These are phyloP conservation scores for Dianthus caryophyllus DNA, from an alignment of 148 eudicot genomes.

Conservation along the genomic window DNA sequence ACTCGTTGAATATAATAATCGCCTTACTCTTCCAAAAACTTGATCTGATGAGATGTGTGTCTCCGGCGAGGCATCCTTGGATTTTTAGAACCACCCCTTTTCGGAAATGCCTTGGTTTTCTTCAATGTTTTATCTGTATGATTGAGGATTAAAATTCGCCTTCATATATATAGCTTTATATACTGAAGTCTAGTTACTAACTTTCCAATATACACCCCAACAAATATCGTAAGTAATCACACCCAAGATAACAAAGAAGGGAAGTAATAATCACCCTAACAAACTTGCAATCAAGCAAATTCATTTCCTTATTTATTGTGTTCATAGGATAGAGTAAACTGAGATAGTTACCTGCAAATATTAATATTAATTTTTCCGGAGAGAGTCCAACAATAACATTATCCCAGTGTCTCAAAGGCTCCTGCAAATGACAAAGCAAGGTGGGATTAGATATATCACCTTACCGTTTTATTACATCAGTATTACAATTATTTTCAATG, in stretches of 20 bases:
- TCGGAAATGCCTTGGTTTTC: conserved; percentile 9
- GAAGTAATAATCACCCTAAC: background rate
- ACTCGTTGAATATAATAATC: conserved; percentile 8
- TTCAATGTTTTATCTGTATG: background rate
- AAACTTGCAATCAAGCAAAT: background rate
- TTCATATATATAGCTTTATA: background rate
- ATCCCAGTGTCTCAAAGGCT: too few species aligned
- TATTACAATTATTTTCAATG: too few species aligned
- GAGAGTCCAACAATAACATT: background rate
- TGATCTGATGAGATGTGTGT: conserved; percentile 33
- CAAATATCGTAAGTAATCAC: too few species aligned
- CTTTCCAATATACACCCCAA: too few species aligned
- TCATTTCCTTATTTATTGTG: background rate
- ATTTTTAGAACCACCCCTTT: conserved; percentile 3
- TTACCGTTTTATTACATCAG: too few species aligned
- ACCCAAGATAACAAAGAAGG: background rate
- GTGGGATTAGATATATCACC: too few species aligned
- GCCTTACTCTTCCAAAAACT: conserved; percentile 37
- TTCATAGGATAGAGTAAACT: background rate
- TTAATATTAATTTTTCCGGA: background rate
- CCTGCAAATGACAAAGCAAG: too few species aligned
- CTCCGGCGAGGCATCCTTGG: conserved; percentile 24
- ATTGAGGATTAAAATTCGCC: background rate
- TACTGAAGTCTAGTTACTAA: background rate
- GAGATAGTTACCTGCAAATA: background rate